phyloP scores from a whole-genome alignment of 163 green algal genomes.

The Scenedesmus sp. region DNA sequence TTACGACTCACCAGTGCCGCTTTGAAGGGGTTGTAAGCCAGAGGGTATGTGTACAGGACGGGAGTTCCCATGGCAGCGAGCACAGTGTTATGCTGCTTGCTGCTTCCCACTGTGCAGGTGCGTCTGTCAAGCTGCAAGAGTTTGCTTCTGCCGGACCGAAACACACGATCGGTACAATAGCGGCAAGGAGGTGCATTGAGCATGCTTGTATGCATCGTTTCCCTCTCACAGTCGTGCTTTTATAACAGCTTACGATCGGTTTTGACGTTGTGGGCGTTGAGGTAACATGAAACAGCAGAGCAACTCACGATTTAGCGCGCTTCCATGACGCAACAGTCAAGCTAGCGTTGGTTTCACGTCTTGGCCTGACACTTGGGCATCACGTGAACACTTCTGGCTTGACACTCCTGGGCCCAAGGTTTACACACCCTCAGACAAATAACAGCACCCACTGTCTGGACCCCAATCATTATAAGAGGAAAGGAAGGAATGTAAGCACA shows the following conservation, averaged over 20 bases:
- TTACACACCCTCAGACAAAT: background rate
- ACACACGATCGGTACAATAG: background rate
- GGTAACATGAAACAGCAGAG: background rate
- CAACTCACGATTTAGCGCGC: background rate
- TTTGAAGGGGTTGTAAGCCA: slow-evolving; percentile 53
- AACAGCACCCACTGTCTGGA: too few species aligned
- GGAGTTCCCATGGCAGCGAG: background rate
- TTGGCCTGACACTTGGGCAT: too few species aligned
- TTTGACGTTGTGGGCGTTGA: background rate
- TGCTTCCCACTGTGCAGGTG: background rate
- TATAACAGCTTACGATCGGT: background rate
- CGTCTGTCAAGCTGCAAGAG: background rate
- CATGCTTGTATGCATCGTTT: background rate
- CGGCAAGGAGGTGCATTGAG: background rate
- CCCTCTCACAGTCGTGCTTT: background rate
- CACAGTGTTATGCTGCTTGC: background rate
- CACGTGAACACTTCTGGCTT: background rate
- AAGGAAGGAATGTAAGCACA: too few species aligned
- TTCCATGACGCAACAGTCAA: background rate
- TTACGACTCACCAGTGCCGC: slow-evolving; percentile 28
- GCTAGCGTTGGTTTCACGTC: background rate
- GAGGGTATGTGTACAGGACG: slow-evolving; percentile 44
- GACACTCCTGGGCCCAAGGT: background rate
- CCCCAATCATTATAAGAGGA: too few species aligned
- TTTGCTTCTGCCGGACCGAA: background rate